Conservation (phyloP, 768 basidiomycete genomes). For the Strobilomyces dryophilus region DNA sequence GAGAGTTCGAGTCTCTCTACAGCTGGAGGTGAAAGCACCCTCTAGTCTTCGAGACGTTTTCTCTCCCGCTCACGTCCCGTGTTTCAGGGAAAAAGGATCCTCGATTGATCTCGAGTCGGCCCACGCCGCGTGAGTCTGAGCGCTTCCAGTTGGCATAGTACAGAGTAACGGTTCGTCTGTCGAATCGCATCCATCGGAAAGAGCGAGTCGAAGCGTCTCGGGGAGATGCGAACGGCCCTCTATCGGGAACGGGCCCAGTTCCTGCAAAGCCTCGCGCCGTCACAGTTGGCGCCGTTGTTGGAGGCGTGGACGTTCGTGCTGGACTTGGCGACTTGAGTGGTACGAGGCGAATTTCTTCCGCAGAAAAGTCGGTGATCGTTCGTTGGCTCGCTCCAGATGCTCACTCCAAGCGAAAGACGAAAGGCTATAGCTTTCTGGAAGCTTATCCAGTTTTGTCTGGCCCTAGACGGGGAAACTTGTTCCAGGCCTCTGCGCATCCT, state of each 20-base stretch:
- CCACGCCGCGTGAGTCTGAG: slow-evolving; percentile 31
- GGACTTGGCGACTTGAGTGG: slow-evolving; percentile 9
- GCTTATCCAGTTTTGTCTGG: slow-evolving; percentile 15
- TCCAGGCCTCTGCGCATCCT: not conserved
- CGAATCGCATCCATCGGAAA: slow-evolving; percentile 2
- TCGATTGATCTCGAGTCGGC: slow-evolving; percentile 25
- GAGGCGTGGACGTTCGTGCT: slow-evolving; percentile 9
- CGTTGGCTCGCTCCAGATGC: not conserved
- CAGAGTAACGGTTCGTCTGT: slow-evolving; percentile 22
- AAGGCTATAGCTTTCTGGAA: slow-evolving; percentile 3
- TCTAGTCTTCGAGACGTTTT: not conserved
- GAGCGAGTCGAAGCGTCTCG: slow-evolving; percentile 8
- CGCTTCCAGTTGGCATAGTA: slow-evolving; percentile 29
- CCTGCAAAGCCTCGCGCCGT: slow-evolving; percentile 1
- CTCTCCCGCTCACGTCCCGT: not conserved
- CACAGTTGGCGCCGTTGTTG: not conserved
- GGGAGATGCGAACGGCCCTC: slow-evolving; percentile 2
- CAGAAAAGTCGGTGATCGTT: slow-evolving; percentile 4
- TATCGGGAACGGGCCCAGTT: slow-evolving; percentile 1
- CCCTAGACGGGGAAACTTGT: slow-evolving; percentile 12
- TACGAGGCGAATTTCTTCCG: slow-evolving; percentile 4
- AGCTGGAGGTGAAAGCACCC: slow-evolving; percentile 19
- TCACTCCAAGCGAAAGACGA: not conserved
- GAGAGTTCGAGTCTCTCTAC: slow-evolving; percentile 12
- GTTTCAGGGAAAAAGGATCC: slow-evolving; percentile 36